phyloP scores from a whole-genome alignment of 164 flowering plant species.

The Taxillus chinensis region DNA sequence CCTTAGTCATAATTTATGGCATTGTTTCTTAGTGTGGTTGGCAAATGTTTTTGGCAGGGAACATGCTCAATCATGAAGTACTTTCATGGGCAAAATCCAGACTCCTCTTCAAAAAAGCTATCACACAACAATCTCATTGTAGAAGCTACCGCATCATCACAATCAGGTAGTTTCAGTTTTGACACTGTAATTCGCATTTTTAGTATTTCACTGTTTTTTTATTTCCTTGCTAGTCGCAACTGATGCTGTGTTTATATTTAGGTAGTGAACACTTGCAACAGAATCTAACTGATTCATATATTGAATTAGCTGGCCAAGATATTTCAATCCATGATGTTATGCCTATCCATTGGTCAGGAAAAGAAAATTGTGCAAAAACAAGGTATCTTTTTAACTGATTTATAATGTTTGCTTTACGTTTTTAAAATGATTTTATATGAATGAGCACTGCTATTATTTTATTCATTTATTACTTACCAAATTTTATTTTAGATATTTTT shows the following conservation, averaged over 20 bases:
- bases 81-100: neutral
- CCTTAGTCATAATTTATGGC: neutral
- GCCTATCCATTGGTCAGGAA: slow-evolving; percentile 10
- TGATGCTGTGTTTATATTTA: neutral
- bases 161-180: neutral
- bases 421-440: neutral
- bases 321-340: neutral
- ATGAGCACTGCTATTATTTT: neutral
- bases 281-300: neutral
- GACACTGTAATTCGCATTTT: neutral
- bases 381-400: slow-evolving; percentile 9
- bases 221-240: neutral
- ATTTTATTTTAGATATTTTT: too few species aligned
- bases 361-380: neutral
- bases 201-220: too few species aligned
- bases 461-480: too few species aligned
- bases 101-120: neutral
- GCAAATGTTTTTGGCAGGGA: slow-evolving; percentile 1
- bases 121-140: neutral
- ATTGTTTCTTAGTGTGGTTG: neutral
- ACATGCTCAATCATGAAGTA: neutral
- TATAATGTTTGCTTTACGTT: neutral
- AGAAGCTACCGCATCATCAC: neutral
- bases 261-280: neutral
- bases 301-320: slow-evolving; percentile 10